Base-by-base conservation (phyloP, 495 filamentous ascomycete species). In the Corynascus novoguineensis region DNA sequence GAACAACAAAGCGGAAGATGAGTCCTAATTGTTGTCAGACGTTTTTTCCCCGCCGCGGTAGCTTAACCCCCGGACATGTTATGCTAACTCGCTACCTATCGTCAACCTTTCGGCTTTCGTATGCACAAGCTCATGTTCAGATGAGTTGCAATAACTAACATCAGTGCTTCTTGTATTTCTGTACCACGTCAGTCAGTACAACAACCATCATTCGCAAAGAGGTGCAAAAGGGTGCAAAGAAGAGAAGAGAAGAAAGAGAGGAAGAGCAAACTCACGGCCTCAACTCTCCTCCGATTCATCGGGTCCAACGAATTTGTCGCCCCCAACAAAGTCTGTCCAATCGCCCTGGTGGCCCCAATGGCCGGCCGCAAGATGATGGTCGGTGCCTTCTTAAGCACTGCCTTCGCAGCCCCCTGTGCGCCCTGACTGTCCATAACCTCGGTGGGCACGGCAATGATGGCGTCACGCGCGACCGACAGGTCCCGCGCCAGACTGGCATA, bases 221-320 rank as follows among this genome's bases (percentile, higher is more conserved):
- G n/a, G n/a, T n/a, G n/a, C n/a, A n/a, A n/a, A n/a, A n/a, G n/a
- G n/a, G n/a, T n/a, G n/a, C n/a, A n/a, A n/a, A n/a, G n/a, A n/a
- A 22, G 17, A 24, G 10, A 35, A 41, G 9, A 4, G 9, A 46
- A 5, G 3, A 15, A 8, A 37, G 0, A 4, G 42, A 40, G 31
- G n/a, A 38, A 47, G 28, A 17, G 2, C 38, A 45, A 46, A 70
- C 89, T 83, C 75, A 93, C 90, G 77, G 95, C 90, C 61, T 97
- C 92, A 59, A 93, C 83, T 65, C 86, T 82, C 63, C 88, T 82
- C 62, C 85, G 76, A 70, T 95, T 91, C 62, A 83, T 81, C 34
- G 86, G 88, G 72, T 99, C 95, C 63, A 97, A 68, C 44, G 88
- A 83, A 70, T 97, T 99, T 4, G 90, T 92, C n/a, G 91, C 91